phyloP scores from a whole-genome alignment of 1,284 basidiomycete genomes.

The Cryptococcus floricola region DNA sequence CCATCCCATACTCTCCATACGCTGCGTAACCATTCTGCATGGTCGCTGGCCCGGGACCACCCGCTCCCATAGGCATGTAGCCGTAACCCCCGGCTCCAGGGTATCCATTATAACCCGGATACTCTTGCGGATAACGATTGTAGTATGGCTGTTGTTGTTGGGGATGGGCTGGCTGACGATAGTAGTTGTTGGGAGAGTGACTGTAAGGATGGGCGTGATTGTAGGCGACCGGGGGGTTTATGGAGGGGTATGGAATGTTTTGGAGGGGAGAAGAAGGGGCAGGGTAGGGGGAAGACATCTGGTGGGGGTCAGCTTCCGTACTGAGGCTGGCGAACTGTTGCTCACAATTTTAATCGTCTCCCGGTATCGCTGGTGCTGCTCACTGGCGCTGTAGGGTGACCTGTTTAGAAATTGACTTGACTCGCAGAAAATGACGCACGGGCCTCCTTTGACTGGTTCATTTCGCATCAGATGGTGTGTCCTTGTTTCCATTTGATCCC shows the following conservation, averaged over 20 bases:
- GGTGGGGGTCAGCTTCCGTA: background rate
- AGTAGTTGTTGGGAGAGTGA: conserved; percentile 2
- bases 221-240: too few relatives aligned
- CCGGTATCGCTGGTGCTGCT: background rate
- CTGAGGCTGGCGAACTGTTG: background rate
- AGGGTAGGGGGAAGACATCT: background rate
- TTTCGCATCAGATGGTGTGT: too few relatives aligned
- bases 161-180: conserved; percentile 7
- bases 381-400: too few relatives aligned
- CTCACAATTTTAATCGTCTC: too few relatives aligned
- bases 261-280: background rate
- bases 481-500: too few relatives aligned
- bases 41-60: conserved; percentile 40
- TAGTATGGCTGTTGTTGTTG: conserved; percentile 7
- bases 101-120: conserved; percentile 3
- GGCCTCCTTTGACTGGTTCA: too few relatives aligned
- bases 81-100: conserved; percentile 9
- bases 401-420: too few relatives aligned
- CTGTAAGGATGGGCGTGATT: conserved; percentile 3
- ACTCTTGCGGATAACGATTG: background rate
- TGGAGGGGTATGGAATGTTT: too few relatives aligned
- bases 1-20: conserved; percentile 5
- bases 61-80: conserved; percentile 18
- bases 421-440: too few relatives aligned
- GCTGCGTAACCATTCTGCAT: conserved; percentile 43